Conservation (phyloP, 2,329 filamentous ascomycete genomes). For the Didymella arachidicola region DNA sequence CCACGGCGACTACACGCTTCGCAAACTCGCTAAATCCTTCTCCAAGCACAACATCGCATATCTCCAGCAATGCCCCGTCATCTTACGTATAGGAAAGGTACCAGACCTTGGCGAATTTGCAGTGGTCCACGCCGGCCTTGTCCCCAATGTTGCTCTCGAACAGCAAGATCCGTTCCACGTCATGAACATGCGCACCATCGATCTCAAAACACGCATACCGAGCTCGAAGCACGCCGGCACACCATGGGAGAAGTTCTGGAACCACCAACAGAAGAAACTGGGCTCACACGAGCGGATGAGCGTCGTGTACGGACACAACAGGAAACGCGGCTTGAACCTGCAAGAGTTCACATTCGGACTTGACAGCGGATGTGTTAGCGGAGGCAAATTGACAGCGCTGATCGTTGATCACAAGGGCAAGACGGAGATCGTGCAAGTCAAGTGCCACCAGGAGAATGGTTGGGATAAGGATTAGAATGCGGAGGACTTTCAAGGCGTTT, state of each 20-base stretch:
- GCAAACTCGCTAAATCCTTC: conserved; percentile 65
- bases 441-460: conserved; percentile 45
- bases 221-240: conserved; percentile 61
- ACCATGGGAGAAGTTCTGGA: conserved; percentile 72
- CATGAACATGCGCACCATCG: conserved; percentile 91
- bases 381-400: conserved; percentile 77
- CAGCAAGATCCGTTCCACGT: conserved; percentile 79
- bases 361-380: conserved; percentile 82
- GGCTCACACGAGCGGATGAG: conserved; percentile 60
- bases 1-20: conserved; percentile 52
- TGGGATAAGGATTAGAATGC: conserved; percentile 30
- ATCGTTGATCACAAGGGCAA: conserved; percentile 68
- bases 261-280: conserved; percentile 50
- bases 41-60: conserved; percentile 69
- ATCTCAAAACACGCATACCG: conserved; percentile 67
- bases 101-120: conserved; percentile 68
- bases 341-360: conserved; percentile 80
- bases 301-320: conserved; percentile 76
- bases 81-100: conserved; percentile 74
- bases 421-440: conserved; percentile 48
- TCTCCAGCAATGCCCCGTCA: conserved; percentile 77
- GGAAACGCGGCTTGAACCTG: conserved; percentile 72
- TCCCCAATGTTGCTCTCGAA: conserved; percentile 74
- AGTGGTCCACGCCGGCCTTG: conserved; percentile 85
- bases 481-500: conserved; percentile 3